Evolutionary conservation across 2,329 filamentous ascomycete species (phyloP).

Genomic region (Sporothrix brunneoviolacea): DNA sequence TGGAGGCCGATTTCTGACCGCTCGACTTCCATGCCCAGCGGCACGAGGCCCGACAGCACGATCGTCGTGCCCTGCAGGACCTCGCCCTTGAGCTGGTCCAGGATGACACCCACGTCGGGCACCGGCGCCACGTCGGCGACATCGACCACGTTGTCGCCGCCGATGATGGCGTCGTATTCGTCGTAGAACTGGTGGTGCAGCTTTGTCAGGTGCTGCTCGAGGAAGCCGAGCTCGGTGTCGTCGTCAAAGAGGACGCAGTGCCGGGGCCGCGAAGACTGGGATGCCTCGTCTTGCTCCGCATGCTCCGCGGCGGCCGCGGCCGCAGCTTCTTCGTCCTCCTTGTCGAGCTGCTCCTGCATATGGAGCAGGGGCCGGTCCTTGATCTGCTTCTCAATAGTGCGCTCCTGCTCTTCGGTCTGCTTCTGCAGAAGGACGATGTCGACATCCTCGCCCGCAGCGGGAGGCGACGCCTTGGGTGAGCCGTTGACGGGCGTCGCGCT

Average conservation of each 20-base stretch:
- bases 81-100: constrained; percentile 70
- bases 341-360: constrained; percentile 85
- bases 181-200: constrained; percentile 79
- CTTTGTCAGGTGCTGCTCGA: constrained; percentile 67
- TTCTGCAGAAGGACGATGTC: constrained; percentile 62
- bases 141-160: constrained; percentile 29
- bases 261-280: constrained; percentile 35
- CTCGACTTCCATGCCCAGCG: constrained; percentile 70
- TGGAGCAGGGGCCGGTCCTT: constrained; percentile 84
- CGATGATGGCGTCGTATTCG: constrained; percentile 59
- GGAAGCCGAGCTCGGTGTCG: constrained; percentile 70
- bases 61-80: constrained; percentile 71
- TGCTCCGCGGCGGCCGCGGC: neutral
- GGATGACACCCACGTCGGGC: constrained; percentile 79
- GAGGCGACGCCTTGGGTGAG: constrained; percentile 23
- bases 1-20: constrained; percentile 83
- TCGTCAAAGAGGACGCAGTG: constrained; percentile 82
- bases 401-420: constrained; percentile 80
- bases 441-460: constrained; percentile 62
- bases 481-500: constrained; percentile 9
- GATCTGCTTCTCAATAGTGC: constrained; percentile 79
- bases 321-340: constrained; percentile 59
- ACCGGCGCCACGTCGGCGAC: constrained; percentile 31
- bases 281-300: too few species aligned
- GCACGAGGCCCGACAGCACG: constrained; percentile 86